Conservation (phyloP, 1,284 basidiomycete species). For the Boletus nobilissimus region DNA sequence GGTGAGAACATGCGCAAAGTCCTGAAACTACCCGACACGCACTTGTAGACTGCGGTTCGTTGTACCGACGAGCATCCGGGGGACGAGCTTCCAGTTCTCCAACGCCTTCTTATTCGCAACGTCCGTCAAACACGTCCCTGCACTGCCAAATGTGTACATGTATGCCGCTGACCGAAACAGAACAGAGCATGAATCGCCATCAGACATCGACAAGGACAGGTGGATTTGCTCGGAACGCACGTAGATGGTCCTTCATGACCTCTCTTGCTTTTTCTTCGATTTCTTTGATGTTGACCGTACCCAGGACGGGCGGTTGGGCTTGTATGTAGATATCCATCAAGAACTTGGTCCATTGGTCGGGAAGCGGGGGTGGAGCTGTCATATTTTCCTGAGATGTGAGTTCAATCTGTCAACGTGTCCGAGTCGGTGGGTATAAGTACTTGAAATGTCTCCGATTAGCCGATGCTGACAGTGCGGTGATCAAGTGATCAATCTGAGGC, state of each 20-base stretch:
- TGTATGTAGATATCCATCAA: slow-evolving; percentile 50
- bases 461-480: neutral
- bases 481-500: too few relatives aligned
- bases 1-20: neutral
- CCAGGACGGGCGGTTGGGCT: slow-evolving; percentile 55
- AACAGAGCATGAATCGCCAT: neutral
- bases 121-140: slow-evolving; percentile 57
- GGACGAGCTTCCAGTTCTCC: slow-evolving; percentile 61
- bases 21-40: slow-evolving; percentile 8
- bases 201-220: neutral
- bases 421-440: neutral
- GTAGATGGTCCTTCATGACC: slow-evolving; percentile 56
- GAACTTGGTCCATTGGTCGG: slow-evolving; percentile 43
- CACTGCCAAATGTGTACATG: slow-evolving; percentile 60
- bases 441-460: too few relatives aligned
- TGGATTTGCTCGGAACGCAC: slow-evolving; percentile 40
- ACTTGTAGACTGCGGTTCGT: slow-evolving; percentile 63
- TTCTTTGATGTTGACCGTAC: slow-evolving; percentile 61
- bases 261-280: slow-evolving; percentile 63
- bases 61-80: slow-evolving; percentile 67
- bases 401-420: neutral
- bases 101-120: slow-evolving; percentile 55
- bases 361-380: slow-evolving; percentile 33
- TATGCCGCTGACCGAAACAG: slow-evolving; percentile 52
- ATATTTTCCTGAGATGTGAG: slow-evolving; percentile 24